Evolutionary conservation across 2,329 filamentous ascomycete species (phyloP), one percentile per base, ranked within the genome.

Genomic region (Ophiostoma angusticollis): DNA sequence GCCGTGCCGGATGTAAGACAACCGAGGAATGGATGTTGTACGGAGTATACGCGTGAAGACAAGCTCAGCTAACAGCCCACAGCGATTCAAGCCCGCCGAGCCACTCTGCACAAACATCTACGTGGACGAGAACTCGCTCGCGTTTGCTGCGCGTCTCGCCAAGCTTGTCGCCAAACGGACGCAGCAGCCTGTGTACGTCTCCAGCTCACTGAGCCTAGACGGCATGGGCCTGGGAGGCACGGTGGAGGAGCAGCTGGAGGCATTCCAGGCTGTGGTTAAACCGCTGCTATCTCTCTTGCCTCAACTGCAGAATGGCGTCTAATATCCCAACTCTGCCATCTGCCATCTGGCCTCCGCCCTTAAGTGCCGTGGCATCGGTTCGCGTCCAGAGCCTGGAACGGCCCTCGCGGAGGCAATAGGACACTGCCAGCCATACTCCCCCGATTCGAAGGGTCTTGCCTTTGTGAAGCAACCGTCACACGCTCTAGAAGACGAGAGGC

Each of bases 171-270:
- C 82, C n/a, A 74, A 76, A 39, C 80, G 74, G 49, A 72, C 78
- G 21, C 65, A 69, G 23, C 72, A 77, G 45, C 86, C 86, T 1
- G 78, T 84, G n/a, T 96, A 95, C 56, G 84, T 96, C 14, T 84
- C 84, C 17, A 93, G 84, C 54, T 94, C 86, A 24, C 76, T 93
- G 51, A 84, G 79, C 48, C 76, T 95, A 46, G 72, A 73, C 12
- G 75, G 69, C 51, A 71, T 78, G 6, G 81, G 79, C 2, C 72
- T 86, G 51, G 85, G 85, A 9, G 81, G 85, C 16, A 82, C 77
- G 0, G 75, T 89, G 6, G 87, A 95, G 54, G 91, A 96, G 64
- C 89, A 96, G 62, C 87, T 95, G 77, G 85, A 89, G 54, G 84
- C 81, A 0, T 79, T 95, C 50, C 76, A 73, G 52, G 72, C 70